Evolutionary conservation across 2,329 filamentous ascomycete genomes (phyloP), one percentile per base, ranked within the genome.

Genomic region (Cryphonectria japonica): DNA sequence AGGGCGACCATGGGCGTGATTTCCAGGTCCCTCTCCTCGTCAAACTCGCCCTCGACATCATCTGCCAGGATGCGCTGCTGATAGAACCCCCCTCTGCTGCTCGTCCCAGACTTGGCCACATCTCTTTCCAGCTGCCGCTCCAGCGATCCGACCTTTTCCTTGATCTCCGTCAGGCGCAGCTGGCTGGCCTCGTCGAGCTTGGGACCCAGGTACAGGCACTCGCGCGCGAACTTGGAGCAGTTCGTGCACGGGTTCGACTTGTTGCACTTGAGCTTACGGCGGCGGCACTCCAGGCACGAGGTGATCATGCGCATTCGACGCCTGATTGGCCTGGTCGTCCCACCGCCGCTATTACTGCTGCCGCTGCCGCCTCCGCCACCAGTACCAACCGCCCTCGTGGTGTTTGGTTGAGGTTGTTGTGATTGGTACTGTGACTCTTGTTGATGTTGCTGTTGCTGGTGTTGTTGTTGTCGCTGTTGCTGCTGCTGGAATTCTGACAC

Each of bases 191-290:
- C 86, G 78, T 94, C 92, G n/a, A 92, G 83, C 32, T 89, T 86
- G 0, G 89, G 87, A 2, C 89, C 88, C 50, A 93, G 84, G 77
- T 92, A 93, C 52, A 92, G 77, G 75, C 87, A 89, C 29, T 87
- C 85, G 34, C 86, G 83, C 32, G 79, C 82, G 43, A 85, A 85
- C 75, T 86, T 87, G 73, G 81, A 81, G 79, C 89, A 92, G 79
- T 93, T 93, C 74, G 85, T 85, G 78, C 92, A 95, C 72, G 93
- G 91, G 66, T 91, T 86, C 29, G 79, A 84, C 80, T 93, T 93
- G 82, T 93, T 91, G 81, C 93, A 95, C 79, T 92, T 93, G 69
- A 94, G 83, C 80, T 95, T 95, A 57, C 93, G 87, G 32, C 92
- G 88, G 54, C 93, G 87, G 78, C 91, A 93, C 79, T 92, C 89